Evolutionary conservation across 495 filamentous ascomycete species (phyloP), one percentile per base, ranked within the genome.

Genomic region (Immersiella caudata): DNA sequence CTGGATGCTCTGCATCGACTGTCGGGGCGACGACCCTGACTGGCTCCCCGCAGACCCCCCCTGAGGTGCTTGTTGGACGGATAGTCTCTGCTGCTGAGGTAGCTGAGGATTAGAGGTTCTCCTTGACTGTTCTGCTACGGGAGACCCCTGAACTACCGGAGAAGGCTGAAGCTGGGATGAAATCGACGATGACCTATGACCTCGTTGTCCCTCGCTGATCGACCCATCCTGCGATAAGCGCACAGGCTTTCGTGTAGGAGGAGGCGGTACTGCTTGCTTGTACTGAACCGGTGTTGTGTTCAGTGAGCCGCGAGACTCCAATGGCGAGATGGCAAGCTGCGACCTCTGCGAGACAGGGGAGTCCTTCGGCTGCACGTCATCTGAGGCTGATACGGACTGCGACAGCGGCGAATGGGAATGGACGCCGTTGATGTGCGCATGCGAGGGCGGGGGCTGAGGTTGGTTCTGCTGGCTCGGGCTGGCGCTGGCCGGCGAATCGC

Each of bases 271-370:
- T 12, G 68, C 57, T 36, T 71, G 73, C 26, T 66, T 70, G 22
- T 68, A 21, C 18, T 64, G 71, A 51, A 60, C 66, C 7, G 74
- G 76, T 14, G 74, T 71, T 2, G 62, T 68, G 40, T 51, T 70
- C 49, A 64, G 67, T 22, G 66, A 59, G 11, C 71, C 65, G n/a
- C 69, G 35, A 22, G 67, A 67, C 5, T 76, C 71, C 2, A 61
- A 20, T 2, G 67, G 52, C 18, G 70, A 66, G 22, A 65, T 60
- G n/a, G 33, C 50, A 3, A 71, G 67, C 51, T 74, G 75, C 0
- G 71, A 71, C 1, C 56, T 69, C 9, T 70, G 71, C 12, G 75
- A 74, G 4, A 67, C 65, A 0, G 73, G 73, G 14, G 71, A 75
- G 24, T 69, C 73, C 0, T 33, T n/a, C 7, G 68, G 33, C 11